phyloP scores from a whole-genome alignment of 805 yeast genomes.

The Metschnikowia picachoensis region DNA sequence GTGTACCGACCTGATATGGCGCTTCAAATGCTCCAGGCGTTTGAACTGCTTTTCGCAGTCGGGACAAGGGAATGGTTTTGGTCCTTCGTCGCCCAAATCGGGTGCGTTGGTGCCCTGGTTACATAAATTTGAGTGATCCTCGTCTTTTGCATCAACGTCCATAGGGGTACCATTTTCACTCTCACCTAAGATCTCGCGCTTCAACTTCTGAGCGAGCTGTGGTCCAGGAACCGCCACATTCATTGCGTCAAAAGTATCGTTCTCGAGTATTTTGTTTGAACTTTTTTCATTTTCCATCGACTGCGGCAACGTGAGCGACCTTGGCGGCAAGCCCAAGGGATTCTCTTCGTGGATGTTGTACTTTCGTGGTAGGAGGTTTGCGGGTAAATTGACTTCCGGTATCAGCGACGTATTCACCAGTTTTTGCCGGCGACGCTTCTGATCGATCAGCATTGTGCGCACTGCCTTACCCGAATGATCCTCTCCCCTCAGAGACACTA shows the following conservation, averaged over 20 bases:
- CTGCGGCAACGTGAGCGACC: conserved; percentile 1
- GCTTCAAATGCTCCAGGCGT: conserved; percentile 40
- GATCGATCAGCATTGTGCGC: conserved; percentile 4
- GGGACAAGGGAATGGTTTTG: conserved; percentile 35
- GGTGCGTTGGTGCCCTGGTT: not conserved
- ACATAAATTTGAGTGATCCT: not conserved
- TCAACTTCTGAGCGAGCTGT: not conserved
- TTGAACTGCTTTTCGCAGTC: conserved; percentile 42
- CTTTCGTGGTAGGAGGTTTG: not conserved
- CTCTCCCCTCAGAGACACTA: conserved; percentile 6
- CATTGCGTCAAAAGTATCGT: not conserved
- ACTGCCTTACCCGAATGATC: conserved; percentile 1
- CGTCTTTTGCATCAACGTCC: not conserved
- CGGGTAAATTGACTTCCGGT: conserved; percentile 1
- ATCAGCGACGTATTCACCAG: conserved; percentile 10
- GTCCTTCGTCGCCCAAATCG: conserved; percentile 13
- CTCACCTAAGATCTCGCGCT: not conserved
- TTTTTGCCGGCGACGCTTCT: conserved; percentile 14
- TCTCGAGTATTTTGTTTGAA: not conserved
- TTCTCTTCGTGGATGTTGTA: too few species aligned
- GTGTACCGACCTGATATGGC: conserved; percentile 42
- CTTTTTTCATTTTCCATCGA: not conserved
- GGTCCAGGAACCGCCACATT: not conserved
- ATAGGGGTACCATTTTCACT: not conserved
- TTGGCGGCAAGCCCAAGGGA: not conserved